Conservation (phyloP, 257 asterid genomes). For the Solanum sejunctum region DNA sequence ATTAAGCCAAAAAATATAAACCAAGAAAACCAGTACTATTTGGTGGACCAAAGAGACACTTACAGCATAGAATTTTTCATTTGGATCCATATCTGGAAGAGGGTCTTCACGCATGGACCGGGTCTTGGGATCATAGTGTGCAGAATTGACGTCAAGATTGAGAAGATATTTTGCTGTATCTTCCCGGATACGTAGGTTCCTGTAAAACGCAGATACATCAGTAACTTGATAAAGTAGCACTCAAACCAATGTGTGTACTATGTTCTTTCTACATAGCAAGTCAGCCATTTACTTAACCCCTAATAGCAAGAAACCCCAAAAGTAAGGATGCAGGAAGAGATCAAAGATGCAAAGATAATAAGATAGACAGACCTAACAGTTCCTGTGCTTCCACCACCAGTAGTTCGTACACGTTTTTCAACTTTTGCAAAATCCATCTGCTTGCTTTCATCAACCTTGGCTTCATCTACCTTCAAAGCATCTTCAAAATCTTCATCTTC, state of each 20-base stretch:
- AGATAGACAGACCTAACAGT: constrained; percentile 60
- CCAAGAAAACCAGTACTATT: background rate
- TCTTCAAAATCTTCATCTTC: constrained; percentile 85
- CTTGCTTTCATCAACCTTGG: constrained; percentile 96
- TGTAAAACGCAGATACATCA: constrained; percentile 11
- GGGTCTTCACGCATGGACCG: constrained; percentile 99
- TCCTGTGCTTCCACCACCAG: constrained; percentile 99
- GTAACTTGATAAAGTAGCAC: background rate
- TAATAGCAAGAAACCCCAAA: background rate
- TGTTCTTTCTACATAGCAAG: background rate
- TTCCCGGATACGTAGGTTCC: constrained; percentile 92
- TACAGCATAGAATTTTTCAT: constrained; percentile 86
- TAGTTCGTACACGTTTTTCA: constrained; percentile 97
- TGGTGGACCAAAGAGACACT: constrained; percentile 8
- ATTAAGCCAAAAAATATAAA: background rate
- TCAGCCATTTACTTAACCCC: background rate
- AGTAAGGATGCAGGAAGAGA: background rate
- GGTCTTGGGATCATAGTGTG: constrained; percentile 94
- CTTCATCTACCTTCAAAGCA: constrained; percentile 77
- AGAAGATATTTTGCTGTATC: constrained; percentile 97
- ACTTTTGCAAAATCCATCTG: constrained; percentile 99
- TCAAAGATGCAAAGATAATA: background rate
- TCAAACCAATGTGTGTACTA: background rate
- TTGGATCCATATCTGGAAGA: constrained; percentile 93
- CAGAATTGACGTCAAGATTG: constrained; percentile 84